A percentile compares a stretch with the other conserved stretches of the same genome.
Evolutionary conservation across 495 filamentous ascomycete species (phyloP).

Genomic region (Talaromyces borbonicus): DNA sequence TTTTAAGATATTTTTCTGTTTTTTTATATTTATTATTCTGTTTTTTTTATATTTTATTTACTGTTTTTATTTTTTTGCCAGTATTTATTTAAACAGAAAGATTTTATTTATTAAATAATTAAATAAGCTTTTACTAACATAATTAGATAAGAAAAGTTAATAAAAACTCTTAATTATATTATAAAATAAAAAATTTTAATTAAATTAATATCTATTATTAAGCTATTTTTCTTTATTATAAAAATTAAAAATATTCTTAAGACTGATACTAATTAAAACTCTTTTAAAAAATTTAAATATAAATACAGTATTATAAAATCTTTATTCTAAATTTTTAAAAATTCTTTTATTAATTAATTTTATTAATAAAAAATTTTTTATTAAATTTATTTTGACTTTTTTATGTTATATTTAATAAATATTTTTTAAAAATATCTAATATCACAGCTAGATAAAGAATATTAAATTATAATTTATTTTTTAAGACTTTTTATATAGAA

Average conservation of each 20-base stretch:
- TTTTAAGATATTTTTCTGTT: slow-evolving; percentile 3
- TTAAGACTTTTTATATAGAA: too few species aligned
- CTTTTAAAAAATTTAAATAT: too few species aligned
- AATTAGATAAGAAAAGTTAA: not conserved
- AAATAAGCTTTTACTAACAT: not conserved
- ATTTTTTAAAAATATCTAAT: too few species aligned
- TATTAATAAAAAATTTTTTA: too few species aligned
- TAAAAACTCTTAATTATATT: not conserved
- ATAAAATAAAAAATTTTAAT: not conserved
- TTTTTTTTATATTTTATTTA: not conserved
- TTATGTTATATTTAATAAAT: too few species aligned
- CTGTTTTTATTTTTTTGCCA: not conserved
- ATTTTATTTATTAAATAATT: not conserved
- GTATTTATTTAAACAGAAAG: not conserved
- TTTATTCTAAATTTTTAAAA: too few species aligned
- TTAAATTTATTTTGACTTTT: too few species aligned
- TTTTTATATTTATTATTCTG: not conserved
- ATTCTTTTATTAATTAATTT: too few species aligned
- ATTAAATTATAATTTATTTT: too few species aligned
- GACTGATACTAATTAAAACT: not conserved
- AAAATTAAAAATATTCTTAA: not conserved
- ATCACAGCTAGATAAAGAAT: too few species aligned
- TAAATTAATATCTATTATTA: not conserved
- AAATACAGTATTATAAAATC: too few species aligned
- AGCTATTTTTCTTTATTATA: not conserved